phyloP scores from a whole-genome alignment of 2,329 filamentous ascomycete genomes.

The Stylonectria norvegica region DNA sequence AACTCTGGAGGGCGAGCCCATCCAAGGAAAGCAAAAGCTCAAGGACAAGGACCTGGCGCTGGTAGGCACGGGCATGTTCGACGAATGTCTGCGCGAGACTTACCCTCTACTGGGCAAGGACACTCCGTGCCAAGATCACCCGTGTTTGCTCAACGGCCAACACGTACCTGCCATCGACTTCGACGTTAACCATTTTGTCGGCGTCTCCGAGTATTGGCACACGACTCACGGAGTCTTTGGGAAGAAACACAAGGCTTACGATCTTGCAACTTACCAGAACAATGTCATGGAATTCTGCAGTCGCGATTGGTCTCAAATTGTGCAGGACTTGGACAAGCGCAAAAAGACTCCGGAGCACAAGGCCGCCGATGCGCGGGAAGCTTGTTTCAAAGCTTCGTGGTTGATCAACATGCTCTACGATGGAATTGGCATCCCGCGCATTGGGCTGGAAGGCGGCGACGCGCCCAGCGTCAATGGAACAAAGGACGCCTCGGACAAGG shows the following conservation, averaged over 20 bases:
- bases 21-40: slow-evolving; percentile 35
- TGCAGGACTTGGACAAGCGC: slow-evolving; percentile 53
- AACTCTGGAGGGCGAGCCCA: slow-evolving; percentile 63
- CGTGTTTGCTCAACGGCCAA: slow-evolving; percentile 85
- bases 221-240: slow-evolving; percentile 93
- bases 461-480: slow-evolving; percentile 63
- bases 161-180: slow-evolving; percentile 97
- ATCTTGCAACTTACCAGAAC: slow-evolving; percentile 84
- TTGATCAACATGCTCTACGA: slow-evolving; percentile 95
- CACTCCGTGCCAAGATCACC: slow-evolving; percentile 73
- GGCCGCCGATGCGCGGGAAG: slow-evolving; percentile 73
- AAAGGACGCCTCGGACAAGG: slow-evolving; percentile 63
- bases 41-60: slow-evolving; percentile 52
- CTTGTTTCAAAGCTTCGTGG: slow-evolving; percentile 98
- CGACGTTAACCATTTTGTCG: slow-evolving; percentile 94
- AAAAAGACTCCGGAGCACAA: slow-evolving; percentile 76
- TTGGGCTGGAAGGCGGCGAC: slow-evolving; percentile 68
- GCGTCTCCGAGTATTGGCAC: slow-evolving; percentile 98
- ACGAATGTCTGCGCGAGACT: slow-evolving; percentile 77
- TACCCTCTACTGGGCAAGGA: slow-evolving; percentile 89
- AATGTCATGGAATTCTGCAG: slow-evolving; percentile 82
- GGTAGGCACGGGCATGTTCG: slow-evolving; percentile 81
- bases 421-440: slow-evolving; percentile 86
- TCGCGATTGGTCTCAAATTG: slow-evolving; percentile 75
- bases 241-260: slow-evolving; percentile 76